A percentile compares a stretch with the other conserved stretches of the same genome.
Conservation (phyloP, 148 eudicot species). For the Fagopyrum tataricum region DNA sequence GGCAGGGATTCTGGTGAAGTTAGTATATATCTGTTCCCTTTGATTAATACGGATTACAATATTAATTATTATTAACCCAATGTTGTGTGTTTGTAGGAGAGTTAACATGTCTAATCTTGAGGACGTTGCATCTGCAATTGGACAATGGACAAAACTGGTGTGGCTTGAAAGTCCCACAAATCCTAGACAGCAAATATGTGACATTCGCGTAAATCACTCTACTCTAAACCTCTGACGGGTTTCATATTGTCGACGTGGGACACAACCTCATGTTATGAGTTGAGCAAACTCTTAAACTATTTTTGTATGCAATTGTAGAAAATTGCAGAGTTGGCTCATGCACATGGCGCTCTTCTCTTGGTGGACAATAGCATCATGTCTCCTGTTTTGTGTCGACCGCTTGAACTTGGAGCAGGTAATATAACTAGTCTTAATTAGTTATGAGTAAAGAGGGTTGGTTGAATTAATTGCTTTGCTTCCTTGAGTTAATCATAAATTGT, state of each 20-base stretch:
- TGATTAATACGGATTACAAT: background rate
- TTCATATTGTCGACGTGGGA: no score
- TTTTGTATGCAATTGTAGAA: slow-evolving; percentile 28
- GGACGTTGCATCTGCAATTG: slow-evolving; percentile 1
- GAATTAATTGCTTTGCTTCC: background rate
- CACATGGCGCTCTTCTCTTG: slow-evolving; percentile 79
- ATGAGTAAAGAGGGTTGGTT: no score
- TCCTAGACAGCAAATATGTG: background rate
- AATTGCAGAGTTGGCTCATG: slow-evolving; percentile 91
- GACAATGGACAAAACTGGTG: background rate
- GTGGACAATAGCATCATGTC: slow-evolving; percentile 99
- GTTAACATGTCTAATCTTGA: background rate
- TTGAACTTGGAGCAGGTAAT: slow-evolving; percentile 97
- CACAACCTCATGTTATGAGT: no score
- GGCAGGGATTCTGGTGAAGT: background rate
- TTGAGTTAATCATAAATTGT: background rate
- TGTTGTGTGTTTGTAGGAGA: background rate
- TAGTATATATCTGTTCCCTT: background rate
- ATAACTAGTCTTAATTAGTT: no score
- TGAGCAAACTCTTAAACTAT: no score
- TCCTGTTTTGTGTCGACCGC: slow-evolving; percentile 79
- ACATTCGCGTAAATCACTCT: background rate
- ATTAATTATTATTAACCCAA: no score
- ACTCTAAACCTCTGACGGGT: no score
- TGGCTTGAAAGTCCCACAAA: background rate